Conservation (phyloP, 257 asterid species). For the Nicotiana paniculata region DNA sequence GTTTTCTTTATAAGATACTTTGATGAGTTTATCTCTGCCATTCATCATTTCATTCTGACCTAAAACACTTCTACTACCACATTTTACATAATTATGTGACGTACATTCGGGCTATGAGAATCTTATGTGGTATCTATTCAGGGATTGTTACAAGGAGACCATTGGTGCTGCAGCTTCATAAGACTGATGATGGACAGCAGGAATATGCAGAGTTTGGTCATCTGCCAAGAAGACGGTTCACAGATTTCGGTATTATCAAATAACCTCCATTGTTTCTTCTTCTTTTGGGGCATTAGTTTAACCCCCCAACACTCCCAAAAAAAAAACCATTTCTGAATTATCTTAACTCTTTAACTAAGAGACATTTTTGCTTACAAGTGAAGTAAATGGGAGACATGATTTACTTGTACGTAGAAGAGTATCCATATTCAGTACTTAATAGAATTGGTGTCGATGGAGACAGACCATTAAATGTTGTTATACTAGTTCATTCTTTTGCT, state of each 20-base stretch:
- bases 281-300: neutral
- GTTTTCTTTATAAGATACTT: neutral
- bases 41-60: neutral
- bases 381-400: neutral
- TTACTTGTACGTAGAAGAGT: neutral
- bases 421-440: neutral
- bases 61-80: neutral
- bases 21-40: neutral
- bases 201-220: conserved; percentile 95
- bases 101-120: neutral
- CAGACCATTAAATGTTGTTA: neutral
- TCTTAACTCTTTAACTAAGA: neutral
- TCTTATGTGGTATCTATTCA: conserved; percentile 6
- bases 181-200: conserved; percentile 63
- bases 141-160: conserved; percentile 99
- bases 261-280: neutral
- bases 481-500: neutral
- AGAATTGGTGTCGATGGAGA: neutral
- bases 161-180: conserved; percentile 82
- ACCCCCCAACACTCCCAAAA: neutral
- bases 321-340: neutral
- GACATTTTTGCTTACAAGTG: neutral
- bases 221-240: conserved; percentile 51
- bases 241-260: conserved; percentile 62
- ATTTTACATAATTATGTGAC: neutral